Base-by-base conservation (phyloP, 257 asterid species). In the Craterostigma plantagineum region DNA sequence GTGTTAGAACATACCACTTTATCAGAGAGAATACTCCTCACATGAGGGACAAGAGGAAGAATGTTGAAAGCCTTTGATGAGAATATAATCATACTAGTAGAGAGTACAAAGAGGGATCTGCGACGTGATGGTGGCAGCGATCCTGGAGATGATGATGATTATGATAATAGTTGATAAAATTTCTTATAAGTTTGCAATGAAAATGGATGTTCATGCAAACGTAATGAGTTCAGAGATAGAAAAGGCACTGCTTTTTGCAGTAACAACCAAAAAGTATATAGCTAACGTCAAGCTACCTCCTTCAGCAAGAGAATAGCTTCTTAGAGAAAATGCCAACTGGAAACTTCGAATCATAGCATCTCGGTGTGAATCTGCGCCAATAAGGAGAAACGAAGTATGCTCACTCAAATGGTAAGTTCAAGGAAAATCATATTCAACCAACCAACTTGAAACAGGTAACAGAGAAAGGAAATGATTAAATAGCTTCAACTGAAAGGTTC, bases 61-160 rank as follows among this genome's bases (percentile, higher is more conserved):
- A 90, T 72, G 57, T 58, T 64, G 62, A 60, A 80, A 45, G 91
- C 94, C 65, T 77, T 77, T 0, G 92, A 65, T 42, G 91, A 62
- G 60, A 83, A 90, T 51, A 90, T 71, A 43, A 90, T 67, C 99
- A 90, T 90, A 6, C 74, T 66, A 45, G 87, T 72, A 11, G 99
- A 87, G 64, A 90, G 60, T 14, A 83, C 69, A 62, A 69, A 90
- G 33, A 90, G 94, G 52, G 99, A 90, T 66, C 99, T 75, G 18
- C 91, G 75, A 15, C 96, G 83, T 58, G 99, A 73, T 48, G 91
- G 84, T 47, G 81, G 82, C 48, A 90, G 64, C 15, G 62, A 53
- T 48, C 92, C 99, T 83, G 86, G 58, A 75, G 63, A 52, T 16
- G 65, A 56, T 46, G 34, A 4, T 18, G 38, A 9, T n/a, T 8